Percentiles rank a stretch among this genome's conserved stretches.
These are phyloP conservation scores for Aureobasidium mangrovei DNA, from an alignment of 2,329 filamentous ascomycete species.

Conservation along the genomic window DNA sequence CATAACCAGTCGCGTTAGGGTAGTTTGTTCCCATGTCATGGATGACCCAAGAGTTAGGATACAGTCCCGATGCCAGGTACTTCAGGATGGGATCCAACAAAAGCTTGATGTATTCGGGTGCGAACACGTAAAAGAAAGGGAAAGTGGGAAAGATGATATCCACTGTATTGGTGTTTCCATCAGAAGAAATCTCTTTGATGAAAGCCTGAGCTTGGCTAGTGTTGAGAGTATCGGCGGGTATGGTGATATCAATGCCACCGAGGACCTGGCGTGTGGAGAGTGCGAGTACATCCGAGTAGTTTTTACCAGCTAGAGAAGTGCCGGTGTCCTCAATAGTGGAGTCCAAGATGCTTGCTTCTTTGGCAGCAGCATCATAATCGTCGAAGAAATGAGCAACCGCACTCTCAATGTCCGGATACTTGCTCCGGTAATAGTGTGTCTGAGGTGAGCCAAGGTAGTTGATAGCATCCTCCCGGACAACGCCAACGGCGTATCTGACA, in stretches of 20 bases:
- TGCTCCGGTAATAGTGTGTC: constrained; percentile 24
- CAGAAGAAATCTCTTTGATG: constrained; percentile 34
- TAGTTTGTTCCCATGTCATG: constrained; percentile 23
- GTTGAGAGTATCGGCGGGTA: constrained; percentile 28
- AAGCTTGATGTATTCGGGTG: constrained; percentile 36
- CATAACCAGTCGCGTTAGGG: constrained; percentile 23
- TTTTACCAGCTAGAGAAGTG: constrained; percentile 26
- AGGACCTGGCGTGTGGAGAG: constrained; percentile 35
- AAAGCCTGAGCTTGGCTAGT: constrained; percentile 29
- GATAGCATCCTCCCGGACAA: constrained; percentile 33
- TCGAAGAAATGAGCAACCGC: constrained; percentile 33
- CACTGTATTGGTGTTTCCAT: constrained; percentile 37
- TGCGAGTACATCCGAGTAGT: constrained; percentile 35
- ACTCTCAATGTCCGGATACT: constrained; percentile 27
- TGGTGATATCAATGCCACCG: constrained; percentile 33
- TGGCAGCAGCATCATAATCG: constrained; percentile 31
- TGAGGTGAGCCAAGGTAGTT: constrained; percentile 32
- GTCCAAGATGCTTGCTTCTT: constrained; percentile 26
- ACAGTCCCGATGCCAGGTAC: constrained; percentile 27
- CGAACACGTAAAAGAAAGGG: constrained; percentile 35
- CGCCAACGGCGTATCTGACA: constrained; percentile 35
- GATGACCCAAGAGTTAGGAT: constrained; percentile 19
- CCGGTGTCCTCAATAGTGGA: constrained; percentile 20
- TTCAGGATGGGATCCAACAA: constrained; percentile 37
- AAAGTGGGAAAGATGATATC: constrained; percentile 37